A percentile compares a stretch with the other conserved stretches of the same genome.
These are phyloP conservation scores for Aspergillus caelatus DNA, from an alignment of 2,329 filamentous ascomycete species.

Conservation along the genomic window DNA sequence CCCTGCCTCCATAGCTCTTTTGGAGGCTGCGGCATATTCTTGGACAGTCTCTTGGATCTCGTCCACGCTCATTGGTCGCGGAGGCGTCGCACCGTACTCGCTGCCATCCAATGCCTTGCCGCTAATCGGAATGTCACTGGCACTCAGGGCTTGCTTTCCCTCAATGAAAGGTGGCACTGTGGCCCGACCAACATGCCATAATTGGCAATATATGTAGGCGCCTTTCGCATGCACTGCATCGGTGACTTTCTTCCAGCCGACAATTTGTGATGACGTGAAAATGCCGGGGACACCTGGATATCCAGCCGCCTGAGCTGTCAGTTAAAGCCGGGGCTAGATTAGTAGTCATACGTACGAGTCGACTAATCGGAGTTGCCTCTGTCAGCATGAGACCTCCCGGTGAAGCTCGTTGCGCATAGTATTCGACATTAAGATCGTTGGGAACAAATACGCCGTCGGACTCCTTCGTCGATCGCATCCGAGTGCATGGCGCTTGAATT, in stretches of 20 bases:
- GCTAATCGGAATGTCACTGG: background rate
- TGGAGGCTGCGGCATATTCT: constrained; percentile 47
- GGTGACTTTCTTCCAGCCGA: constrained; percentile 37
- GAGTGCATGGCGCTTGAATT: constrained; percentile 30
- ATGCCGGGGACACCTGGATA: constrained; percentile 35
- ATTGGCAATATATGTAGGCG: constrained; percentile 35
- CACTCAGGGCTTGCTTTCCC: background rate
- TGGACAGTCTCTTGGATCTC: constrained; percentile 44
- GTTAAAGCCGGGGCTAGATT: background rate
- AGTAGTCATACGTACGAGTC: constrained; percentile 19
- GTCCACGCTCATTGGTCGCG: constrained; percentile 34
- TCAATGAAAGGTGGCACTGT: constrained; percentile 15
- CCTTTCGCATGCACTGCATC: constrained; percentile 37
- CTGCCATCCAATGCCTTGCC: background rate
- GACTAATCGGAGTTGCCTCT: constrained; percentile 37
- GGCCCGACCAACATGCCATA: constrained; percentile 41
- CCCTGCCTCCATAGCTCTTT: constrained; percentile 49
- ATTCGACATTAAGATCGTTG: constrained; percentile 31
- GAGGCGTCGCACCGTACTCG: background rate
- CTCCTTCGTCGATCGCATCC: constrained; percentile 31
- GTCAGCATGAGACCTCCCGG: constrained; percentile 37
- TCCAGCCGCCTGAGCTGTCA: constrained; percentile 26
- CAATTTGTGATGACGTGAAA: constrained; percentile 33
- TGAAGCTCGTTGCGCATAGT: constrained; percentile 37
- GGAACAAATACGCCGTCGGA: constrained; percentile 18